Conservation (phyloP, 2,329 filamentous ascomycete genomes). For the Aspergillus luchuensis region DNA sequence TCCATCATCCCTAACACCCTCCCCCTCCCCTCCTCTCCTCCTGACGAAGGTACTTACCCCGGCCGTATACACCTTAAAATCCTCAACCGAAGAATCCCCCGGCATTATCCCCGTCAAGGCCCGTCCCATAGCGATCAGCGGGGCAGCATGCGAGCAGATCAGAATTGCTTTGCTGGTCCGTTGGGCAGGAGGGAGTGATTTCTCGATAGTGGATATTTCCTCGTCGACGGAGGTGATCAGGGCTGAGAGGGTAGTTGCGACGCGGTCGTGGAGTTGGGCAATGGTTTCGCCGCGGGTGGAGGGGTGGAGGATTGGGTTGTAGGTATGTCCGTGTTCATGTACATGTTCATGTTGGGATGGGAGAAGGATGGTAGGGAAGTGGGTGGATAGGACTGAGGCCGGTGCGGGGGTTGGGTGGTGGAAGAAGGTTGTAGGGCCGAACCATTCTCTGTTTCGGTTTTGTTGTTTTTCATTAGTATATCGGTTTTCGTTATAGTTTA, state of each 20-base stretch:
- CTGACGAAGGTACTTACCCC: conserved; percentile 70
- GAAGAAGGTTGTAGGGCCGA: conserved; percentile 76
- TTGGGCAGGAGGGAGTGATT: conserved; percentile 53
- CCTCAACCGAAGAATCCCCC: conserved; percentile 68
- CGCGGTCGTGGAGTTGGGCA: conserved; percentile 74
- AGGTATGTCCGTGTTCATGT: conserved; percentile 41
- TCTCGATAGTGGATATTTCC: conserved; percentile 19
- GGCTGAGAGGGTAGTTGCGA: conserved; percentile 66
- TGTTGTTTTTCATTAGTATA: too few species aligned
- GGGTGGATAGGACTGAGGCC: conserved; percentile 60
- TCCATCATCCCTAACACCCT: conserved; percentile 19
- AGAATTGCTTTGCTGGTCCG: conserved; percentile 63
- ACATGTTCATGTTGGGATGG: too few species aligned
- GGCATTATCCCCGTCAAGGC: conserved; percentile 79
- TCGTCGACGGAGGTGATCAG: conserved; percentile 41
- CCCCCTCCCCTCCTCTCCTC: conserved; percentile 32
- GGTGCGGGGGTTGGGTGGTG: conserved; percentile 78
- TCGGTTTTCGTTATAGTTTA: too few species aligned
- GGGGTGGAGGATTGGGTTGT: conserved; percentile 65
- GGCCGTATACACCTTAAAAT: conserved; percentile 85
- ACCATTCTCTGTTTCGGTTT: conserved; percentile 84
- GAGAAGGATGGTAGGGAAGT: conserved; percentile 57
- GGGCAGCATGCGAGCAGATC: conserved; percentile 86
- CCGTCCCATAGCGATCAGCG: conserved; percentile 82
- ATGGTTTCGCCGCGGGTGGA: conserved; percentile 76